These are phyloP conservation scores for Rhododendron kiyosumense DNA, from an alignment of 148 eudicot genomes.

Conservation along the genomic window DNA sequence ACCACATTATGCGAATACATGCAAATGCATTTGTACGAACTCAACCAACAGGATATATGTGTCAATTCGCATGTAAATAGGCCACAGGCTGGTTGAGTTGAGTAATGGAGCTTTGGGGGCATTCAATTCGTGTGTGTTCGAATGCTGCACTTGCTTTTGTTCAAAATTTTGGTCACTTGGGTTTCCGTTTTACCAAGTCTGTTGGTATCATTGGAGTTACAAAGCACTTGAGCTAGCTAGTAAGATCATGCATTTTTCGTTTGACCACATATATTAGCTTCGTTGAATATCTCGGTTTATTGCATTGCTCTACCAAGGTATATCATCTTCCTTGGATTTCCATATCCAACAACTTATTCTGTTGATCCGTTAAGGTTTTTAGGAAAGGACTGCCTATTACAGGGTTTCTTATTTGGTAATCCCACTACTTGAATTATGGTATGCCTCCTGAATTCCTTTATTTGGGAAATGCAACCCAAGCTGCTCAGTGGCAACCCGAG, in stretches of 20 bases:
- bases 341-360: not conserved
- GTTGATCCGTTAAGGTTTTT: not conserved
- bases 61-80: not conserved
- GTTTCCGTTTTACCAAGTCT: not conserved
- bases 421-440: not conserved
- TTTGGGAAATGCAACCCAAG: not conserved
- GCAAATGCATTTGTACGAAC: not conserved
- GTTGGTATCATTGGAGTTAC: not conserved
- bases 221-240: not conserved
- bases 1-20: not conserved
- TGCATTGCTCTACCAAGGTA: not conserved
- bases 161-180: not conserved
- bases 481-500: not conserved
- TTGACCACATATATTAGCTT: not conserved
- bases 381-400: not conserved
- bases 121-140: not conserved
- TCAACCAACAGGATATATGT: not conserved
- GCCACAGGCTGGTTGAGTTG: not conserved
- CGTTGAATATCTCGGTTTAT: not conserved
- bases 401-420: not conserved
- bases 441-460: not conserved
- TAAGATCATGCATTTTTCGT: not conserved
- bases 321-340: not conserved
- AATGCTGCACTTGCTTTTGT: not conserved
- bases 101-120: not conserved